phyloP scores from a whole-genome alignment of 371 early-diverging fungal genomes.

The Mucor racemosus region DNA sequence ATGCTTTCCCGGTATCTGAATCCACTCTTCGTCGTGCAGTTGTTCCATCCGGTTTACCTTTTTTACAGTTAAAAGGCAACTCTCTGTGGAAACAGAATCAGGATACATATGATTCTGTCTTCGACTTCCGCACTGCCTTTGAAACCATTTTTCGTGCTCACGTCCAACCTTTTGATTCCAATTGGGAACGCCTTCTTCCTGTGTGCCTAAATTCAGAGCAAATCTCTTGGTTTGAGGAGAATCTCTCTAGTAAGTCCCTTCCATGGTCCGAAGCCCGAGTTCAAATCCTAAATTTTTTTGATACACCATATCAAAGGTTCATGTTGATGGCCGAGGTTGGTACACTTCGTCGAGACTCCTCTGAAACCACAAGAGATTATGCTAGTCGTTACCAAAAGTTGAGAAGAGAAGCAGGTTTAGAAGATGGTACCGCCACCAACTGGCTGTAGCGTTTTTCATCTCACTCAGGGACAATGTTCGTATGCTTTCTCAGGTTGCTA shows the following conservation, averaged over 20 bases:
- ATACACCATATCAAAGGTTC: constrained; percentile 12
- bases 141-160: background rate
- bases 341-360: background rate
- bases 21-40: too few relatives aligned
- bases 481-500: too few relatives aligned
- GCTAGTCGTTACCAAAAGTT: background rate
- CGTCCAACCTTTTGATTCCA: background rate
- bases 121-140: background rate
- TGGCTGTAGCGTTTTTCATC: background rate
- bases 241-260: background rate
- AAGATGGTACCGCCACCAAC: background rate
- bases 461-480: too few relatives aligned
- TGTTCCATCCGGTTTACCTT: too few relatives aligned
- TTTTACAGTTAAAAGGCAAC: too few relatives aligned
- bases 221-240: constrained; percentile 10
- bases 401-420: background rate
- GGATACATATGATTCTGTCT: background rate
- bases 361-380: background rate
- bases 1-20: too few relatives aligned
- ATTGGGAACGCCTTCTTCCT: constrained; percentile 12
- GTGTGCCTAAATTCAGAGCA: background rate
- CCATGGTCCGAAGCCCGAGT: background rate
- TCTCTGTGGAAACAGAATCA: too few relatives aligned
- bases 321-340: background rate
- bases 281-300: background rate